Evolutionary conservation across 2,329 filamentous ascomycete species (phyloP).

Genomic region (Elsinoe ampelina): DNA sequence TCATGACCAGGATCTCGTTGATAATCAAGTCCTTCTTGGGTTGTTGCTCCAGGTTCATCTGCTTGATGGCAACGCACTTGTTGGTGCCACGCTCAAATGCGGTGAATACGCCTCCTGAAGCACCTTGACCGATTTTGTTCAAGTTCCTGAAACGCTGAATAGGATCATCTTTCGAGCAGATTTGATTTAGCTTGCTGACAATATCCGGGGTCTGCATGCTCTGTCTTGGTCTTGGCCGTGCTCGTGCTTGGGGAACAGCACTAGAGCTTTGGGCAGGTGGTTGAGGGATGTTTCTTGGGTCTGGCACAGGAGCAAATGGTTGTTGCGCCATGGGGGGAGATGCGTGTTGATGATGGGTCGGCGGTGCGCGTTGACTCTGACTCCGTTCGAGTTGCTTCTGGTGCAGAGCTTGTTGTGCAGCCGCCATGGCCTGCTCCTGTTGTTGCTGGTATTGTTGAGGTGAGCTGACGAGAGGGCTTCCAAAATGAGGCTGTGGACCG

Average conservation of each 20-base stretch:
- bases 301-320: constrained; percentile 31
- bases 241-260: constrained; percentile 53
- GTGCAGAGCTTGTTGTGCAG: constrained; percentile 67
- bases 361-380: constrained; percentile 55
- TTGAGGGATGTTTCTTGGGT: constrained; percentile 35
- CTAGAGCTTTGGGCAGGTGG: constrained; percentile 38
- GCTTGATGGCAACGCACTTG: constrained; percentile 91
- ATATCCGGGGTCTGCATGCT: constrained; percentile 66
- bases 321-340: constrained; percentile 44
- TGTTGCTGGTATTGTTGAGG: constrained; percentile 54
- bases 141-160: constrained; percentile 77
- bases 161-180: constrained; percentile 84
- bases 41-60: constrained; percentile 98
- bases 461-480: constrained; percentile 41
- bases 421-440: constrained; percentile 73
- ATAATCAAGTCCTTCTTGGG: constrained; percentile 99
- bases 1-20: constrained; percentile 99
- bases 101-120: constrained; percentile 89
- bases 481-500: constrained; percentile 26
- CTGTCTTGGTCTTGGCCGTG: constrained; percentile 68
- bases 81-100: constrained; percentile 79
- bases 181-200: constrained; percentile 70
- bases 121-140: constrained; percentile 94
- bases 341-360: constrained; percentile 16
- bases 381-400: constrained; percentile 59